Evolutionary conservation across 2,329 filamentous ascomycete species (phyloP), one percentile per base, ranked within the genome.

Genomic region (Neonectria hederae): DNA sequence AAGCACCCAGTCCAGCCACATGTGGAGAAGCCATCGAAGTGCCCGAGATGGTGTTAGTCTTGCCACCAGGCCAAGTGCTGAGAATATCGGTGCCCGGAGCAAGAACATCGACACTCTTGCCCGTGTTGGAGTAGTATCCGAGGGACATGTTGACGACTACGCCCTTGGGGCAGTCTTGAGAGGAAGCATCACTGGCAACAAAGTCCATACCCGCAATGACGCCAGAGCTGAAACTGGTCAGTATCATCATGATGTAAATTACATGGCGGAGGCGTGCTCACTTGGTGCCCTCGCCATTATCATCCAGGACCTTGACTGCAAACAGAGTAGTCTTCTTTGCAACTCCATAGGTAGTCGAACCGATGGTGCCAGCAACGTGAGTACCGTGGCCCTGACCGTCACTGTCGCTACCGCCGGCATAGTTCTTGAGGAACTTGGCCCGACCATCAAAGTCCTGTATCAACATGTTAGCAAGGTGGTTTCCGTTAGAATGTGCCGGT

Each of bases 121-220:
- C 85, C 54, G 78, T 86, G 81, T 87, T 87, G 74, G 84, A 86
- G 79, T 81, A 87, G 51, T 72, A 75, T 28, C 86, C 86, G 4
- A 89, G 82, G 17, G 84, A 86, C 85, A 88, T 86, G 78, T 84
- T 86, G 70, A 84, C 82, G 17, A 88, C 84, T 42, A 81, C 77
- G 26, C 83, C 82, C 48, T 76, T 80, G 66, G 78, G 74, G 76
- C 82, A 83, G 69, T 66, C 75, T 63, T 78, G 77, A 14, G 30
- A 35, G 30, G 30, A 14, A 11, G 76, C 69, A 68, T 84, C 81
- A 14, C 68, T 62, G 40, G 76, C 76, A 5, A 82, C 82, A 38
- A 76, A 83, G 72, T 83, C 79, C 68, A 83, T 82, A 58, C 82
- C 82, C 10, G 80, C 80, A 45, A 84, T 79, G 67, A 84, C 80